Base-by-base conservation (phyloP, 2,329 filamentous ascomycete species). In the Paecilomyces variotii region DNA sequence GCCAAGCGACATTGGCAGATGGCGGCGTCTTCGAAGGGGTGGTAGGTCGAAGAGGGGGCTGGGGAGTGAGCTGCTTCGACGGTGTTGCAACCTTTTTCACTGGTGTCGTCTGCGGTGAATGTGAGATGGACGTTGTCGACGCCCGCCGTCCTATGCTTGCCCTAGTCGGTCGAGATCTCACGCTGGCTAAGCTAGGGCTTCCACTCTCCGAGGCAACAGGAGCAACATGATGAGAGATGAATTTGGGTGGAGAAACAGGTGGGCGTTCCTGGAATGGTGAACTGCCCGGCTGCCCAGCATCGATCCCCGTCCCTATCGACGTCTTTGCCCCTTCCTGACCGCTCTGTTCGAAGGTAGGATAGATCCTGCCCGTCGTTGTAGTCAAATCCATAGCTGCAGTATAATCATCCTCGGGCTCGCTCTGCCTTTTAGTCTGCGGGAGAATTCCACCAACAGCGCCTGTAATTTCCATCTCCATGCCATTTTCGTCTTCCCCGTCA, bases 351-450 rank as follows among this genome's bases (percentile, higher is more conserved):
- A 67, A 60, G 62, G 71, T 76, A 70, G 68, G 68, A 50, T 88
- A 75, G 55, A 90, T 89, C 7, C 80, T 79, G 9, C 87, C 87
- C 53, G 88, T 76, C 4, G 82, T 83, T 53, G 79, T 79, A 1
- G 87, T 89, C 69, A 89, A 84, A 53, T 89, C 86, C 86, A 89
- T 89, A 0, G 80, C 84, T 69, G 82, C 78, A 1, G 83, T 85
- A 55, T 73, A 66, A 57, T 75, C 75, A 3, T 76, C 75, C 62
- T 63, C 68, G 53, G 59, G 68, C 63, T 75, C 75, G 10, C 68
- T 72, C 59, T 69, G 70, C 62, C 76, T 72, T 50, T 75, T 71
- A 56, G 72, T 72, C 12, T 73, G 66, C 34, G 71, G 67, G 34
- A 78, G 65, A 49, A 78, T 80, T 26, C 75, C 75, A 58, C 78